Conservation (phyloP, 106 monocot species). For the Apostasia ramifera region DNA sequence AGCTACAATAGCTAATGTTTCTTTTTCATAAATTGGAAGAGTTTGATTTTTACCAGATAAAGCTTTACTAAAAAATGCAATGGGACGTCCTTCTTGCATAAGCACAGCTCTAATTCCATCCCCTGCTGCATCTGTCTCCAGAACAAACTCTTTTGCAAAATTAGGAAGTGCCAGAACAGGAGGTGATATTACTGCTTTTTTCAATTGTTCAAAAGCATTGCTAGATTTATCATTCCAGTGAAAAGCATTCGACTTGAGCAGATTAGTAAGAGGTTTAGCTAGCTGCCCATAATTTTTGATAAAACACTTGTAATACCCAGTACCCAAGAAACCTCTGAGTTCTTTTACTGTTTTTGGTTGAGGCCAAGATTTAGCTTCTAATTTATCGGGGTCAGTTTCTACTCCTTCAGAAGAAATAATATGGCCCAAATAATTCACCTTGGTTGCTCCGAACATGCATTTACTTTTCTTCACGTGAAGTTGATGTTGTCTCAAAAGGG, state of each 20-base stretch:
- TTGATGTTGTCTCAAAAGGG: too few species aligned
- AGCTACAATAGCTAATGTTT: too few species aligned
- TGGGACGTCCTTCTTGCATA: not conserved
- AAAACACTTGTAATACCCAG: not conserved
- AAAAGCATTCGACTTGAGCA: not conserved
- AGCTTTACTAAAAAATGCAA: constrained; percentile 7
- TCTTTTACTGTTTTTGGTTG: too few species aligned
- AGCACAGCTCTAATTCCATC: not conserved
- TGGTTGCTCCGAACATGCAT: too few species aligned
- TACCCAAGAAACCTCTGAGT: too few species aligned
- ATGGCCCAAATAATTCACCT: too few species aligned
- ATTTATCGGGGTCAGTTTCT: too few species aligned
- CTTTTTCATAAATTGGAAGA: too few species aligned
- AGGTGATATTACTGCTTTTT: not conserved
- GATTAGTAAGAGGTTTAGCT: not conserved
- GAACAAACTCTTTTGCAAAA: not conserved
- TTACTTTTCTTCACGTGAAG: too few species aligned
- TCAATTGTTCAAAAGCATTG: not conserved
- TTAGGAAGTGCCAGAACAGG: not conserved
- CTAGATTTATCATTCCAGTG: not conserved
- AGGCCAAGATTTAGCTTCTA: too few species aligned
- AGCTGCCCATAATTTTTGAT: not conserved
- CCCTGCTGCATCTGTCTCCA: constrained; percentile 3
- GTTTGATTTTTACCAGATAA: not conserved
- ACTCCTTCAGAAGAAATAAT: too few species aligned